phyloP scores from a whole-genome alignment of 1,284 basidiomycete species.

The Trametes pubescens region DNA sequence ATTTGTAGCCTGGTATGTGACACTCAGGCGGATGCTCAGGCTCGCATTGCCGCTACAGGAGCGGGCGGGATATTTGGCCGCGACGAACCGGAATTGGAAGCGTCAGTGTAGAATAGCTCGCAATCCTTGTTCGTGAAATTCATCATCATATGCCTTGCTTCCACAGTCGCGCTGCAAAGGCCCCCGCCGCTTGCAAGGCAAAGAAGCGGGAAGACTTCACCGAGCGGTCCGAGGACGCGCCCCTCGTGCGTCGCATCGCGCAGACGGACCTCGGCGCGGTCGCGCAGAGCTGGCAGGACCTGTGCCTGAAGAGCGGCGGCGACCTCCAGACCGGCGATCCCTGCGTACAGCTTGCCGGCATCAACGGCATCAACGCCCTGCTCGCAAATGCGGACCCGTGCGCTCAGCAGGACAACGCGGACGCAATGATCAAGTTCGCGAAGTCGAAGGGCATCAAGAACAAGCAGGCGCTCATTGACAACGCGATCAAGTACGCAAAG shows the following conservation, averaged over 20 bases:
- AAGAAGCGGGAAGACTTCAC: constrained; percentile 24
- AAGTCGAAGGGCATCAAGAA: constrained; percentile 52
- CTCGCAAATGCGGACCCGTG: constrained; percentile 54
- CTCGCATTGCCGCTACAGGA: constrained; percentile 59
- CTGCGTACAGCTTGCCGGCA: constrained; percentile 51
- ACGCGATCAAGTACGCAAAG: constrained; percentile 50
- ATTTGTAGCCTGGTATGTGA: constrained; percentile 47
- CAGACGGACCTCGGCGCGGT: constrained; percentile 41
- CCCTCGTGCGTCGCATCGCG: constrained; percentile 35
- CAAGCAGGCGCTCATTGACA: constrained; percentile 48
- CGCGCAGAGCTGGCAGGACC: constrained; percentile 42
- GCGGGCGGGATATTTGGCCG: constrained; percentile 45
- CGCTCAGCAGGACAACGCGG: constrained; percentile 55
- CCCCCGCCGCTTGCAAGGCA: constrained; percentile 7
- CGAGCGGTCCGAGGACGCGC: constrained; percentile 3
- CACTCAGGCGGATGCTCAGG: constrained; percentile 54
- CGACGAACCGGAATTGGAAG: constrained; percentile 25
- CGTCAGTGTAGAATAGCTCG: constrained; percentile 21
- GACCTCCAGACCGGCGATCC: constrained; percentile 49
- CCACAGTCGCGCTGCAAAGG: constrained; percentile 23
- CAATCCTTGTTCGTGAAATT: constrained; percentile 12
- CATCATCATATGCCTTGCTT: constrained; percentile 7
- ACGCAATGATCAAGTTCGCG: constrained; percentile 57
- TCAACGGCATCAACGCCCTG: constrained; percentile 50
- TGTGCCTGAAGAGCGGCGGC: constrained; percentile 46